These are phyloP conservation scores for Syzygium malaccense DNA, from an alignment of 441 rosid species.

Conservation along the genomic window DNA sequence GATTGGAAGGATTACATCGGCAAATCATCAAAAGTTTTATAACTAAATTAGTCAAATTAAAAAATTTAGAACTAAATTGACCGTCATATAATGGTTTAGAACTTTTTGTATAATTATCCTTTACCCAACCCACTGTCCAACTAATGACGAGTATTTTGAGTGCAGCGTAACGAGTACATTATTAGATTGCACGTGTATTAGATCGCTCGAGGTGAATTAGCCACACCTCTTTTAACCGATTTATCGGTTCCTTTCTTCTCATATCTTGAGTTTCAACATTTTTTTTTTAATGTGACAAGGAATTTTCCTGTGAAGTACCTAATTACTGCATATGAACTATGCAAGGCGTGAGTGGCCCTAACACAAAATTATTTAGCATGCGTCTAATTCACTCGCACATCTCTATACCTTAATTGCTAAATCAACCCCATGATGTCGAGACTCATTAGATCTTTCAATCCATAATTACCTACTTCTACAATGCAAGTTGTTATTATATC, in stretches of 20 bases:
- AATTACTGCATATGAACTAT: not conserved
- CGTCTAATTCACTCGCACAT: too few species aligned
- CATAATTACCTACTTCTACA: too few species aligned
- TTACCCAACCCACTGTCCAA: not conserved
- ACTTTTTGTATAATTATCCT: not conserved
- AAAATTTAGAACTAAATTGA: not conserved
- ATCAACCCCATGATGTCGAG: too few species aligned
- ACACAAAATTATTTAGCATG: too few species aligned
- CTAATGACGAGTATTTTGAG: not conserved
- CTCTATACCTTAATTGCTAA: too few species aligned
- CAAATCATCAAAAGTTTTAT: fast-evolving
- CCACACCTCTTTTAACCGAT: not conserved
- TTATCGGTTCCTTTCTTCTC: not conserved
- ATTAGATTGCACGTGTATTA: not conserved
- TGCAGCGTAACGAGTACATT: not conserved
- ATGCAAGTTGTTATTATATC: too few species aligned
- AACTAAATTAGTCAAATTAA: not conserved
- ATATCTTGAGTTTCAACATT: not conserved
- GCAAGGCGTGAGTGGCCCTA: not conserved
- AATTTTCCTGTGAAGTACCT: not conserved
- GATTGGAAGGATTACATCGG: fast-evolving
- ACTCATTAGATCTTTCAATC: too few species aligned
- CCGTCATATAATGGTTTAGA: fast-evolving
- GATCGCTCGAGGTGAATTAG: not conserved
- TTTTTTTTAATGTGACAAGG: not conserved